These are phyloP conservation scores for Penicillium angulare DNA, from an alignment of 495 filamentous ascomycete species.

Conservation along the genomic window DNA sequence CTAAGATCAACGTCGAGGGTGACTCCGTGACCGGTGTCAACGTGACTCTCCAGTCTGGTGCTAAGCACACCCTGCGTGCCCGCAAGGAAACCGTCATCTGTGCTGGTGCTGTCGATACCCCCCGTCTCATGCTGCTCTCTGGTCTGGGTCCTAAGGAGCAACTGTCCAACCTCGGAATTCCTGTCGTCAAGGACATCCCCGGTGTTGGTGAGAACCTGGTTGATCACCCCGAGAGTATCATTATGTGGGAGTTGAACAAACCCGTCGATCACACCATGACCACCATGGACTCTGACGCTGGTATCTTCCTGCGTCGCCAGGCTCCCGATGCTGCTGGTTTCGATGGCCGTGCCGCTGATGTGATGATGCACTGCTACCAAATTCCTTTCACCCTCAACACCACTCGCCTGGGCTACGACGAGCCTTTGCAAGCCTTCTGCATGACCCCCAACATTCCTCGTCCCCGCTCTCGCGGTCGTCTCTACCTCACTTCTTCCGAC, in stretches of 20 bases:
- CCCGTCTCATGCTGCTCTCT: slow-evolving; percentile 70
- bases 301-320: slow-evolving; percentile 78
- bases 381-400: slow-evolving; percentile 78
- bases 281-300: slow-evolving; percentile 82
- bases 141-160: slow-evolving; percentile 71
- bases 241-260: slow-evolving; percentile 80
- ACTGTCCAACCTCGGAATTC: slow-evolving; percentile 62
- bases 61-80: slow-evolving; percentile 55
- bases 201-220: slow-evolving; percentile 79
- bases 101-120: slow-evolving; percentile 76
- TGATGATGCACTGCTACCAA: slow-evolving; percentile 94
- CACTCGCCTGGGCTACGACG: slow-evolving; percentile 69
- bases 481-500: slow-evolving; percentile 70
- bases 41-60: slow-evolving; percentile 64
- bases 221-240: slow-evolving; percentile 76
- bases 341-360: slow-evolving; percentile 68
- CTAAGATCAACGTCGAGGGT: slow-evolving; percentile 64
- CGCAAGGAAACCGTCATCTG: slow-evolving; percentile 73
- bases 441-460: slow-evolving; percentile 91
- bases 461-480: slow-evolving; percentile 67
- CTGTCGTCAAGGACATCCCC: slow-evolving; percentile 67
- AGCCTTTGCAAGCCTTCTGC: slow-evolving; percentile 76
- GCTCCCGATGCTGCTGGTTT: slow-evolving; percentile 58
- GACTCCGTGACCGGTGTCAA: slow-evolving; percentile 64
- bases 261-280: slow-evolving; percentile 74